A percentile compares a stretch with the other conserved stretches of the same genome.
Conservation (phyloP, 2,329 filamentous ascomycete genomes). For the Zymoseptoria passerinii region DNA sequence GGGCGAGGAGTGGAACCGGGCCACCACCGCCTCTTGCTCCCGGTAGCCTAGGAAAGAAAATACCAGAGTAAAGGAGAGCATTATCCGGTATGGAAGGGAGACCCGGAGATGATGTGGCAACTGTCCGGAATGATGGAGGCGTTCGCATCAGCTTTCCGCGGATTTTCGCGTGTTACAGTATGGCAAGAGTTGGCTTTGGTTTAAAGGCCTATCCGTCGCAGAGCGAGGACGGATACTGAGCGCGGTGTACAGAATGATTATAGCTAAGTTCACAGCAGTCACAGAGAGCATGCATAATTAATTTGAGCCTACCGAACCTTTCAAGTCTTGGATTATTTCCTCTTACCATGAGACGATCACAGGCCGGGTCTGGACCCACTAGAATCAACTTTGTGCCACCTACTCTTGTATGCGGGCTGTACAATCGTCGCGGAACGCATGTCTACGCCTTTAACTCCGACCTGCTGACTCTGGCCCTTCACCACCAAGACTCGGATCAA, state of each 20-base stretch:
- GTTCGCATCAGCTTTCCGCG: background rate
- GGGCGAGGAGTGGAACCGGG: constrained; percentile 54
- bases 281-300: background rate
- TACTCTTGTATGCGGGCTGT: background rate
- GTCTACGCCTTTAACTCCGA: background rate
- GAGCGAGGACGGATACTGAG: background rate
- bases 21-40: constrained; percentile 30
- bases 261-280: background rate
- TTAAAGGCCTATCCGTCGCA: background rate
- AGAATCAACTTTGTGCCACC: background rate
- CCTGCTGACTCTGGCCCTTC: background rate
- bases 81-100: background rate
- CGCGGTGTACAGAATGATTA: background rate
- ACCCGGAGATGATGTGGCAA: background rate
- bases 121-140: background rate
- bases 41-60: background rate
- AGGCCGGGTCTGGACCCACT: background rate
- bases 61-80: background rate
- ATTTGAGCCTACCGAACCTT: background rate
- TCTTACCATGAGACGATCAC: background rate
- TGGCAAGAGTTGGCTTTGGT: background rate
- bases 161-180: background rate
- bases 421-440: background rate
- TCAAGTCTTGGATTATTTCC: background rate
- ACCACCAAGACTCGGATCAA: background rate